phyloP scores from a whole-genome alignment of 345 rosid species.

The Erucastrum elatum region DNA sequence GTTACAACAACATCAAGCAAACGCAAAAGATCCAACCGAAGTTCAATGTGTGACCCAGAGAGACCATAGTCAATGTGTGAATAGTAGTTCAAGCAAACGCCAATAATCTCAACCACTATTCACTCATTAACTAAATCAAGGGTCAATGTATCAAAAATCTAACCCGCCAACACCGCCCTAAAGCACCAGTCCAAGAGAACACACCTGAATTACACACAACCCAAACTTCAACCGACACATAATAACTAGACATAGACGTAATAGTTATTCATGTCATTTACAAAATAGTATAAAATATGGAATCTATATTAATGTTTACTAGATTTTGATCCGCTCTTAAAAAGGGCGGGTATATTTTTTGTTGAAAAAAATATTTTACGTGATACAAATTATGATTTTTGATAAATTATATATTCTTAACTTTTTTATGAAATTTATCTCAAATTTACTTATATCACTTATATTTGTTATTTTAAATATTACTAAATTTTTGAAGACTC shows the following conservation, averaged over 20 bases:
- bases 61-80: neutral
- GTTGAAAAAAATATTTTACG: too few species aligned
- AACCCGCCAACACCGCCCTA: neutral
- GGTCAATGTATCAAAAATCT: neutral
- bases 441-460: too few species aligned
- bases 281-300: neutral
- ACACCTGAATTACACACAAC: neutral
- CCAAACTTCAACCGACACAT: neutral
- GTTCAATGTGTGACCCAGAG: neutral
- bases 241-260: neutral
- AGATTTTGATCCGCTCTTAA: too few species aligned
- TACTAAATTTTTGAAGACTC: too few species aligned
- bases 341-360: too few species aligned
- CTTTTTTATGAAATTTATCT: too few species aligned
- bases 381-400: too few species aligned
- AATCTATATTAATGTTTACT: too few species aligned
- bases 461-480: too few species aligned
- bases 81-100: neutral
- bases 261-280: neutral
- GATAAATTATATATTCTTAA: too few species aligned
- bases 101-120: neutral
- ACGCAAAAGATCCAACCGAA: neutral
- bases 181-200: neutral
- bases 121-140: neutral
- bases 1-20: neutral